These are phyloP conservation scores for Aspergillus fijiensis DNA, from an alignment of 2,329 filamentous ascomycete species.

Conservation along the genomic window DNA sequence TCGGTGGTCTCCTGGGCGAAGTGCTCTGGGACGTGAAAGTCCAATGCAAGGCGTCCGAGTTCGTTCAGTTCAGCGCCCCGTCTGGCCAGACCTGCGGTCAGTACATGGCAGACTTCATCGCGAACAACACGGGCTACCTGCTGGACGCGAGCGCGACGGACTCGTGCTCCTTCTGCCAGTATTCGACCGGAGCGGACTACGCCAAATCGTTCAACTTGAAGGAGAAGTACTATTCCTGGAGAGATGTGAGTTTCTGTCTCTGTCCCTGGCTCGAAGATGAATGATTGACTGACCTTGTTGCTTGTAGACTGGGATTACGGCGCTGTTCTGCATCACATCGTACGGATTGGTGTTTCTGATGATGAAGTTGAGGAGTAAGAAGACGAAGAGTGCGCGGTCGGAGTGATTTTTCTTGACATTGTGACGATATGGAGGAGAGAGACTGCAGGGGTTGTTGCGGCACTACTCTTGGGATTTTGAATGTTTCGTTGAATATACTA, in stretches of 20 bases:
- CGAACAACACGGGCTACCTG: constrained; percentile 30
- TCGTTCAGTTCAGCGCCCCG: constrained; percentile 29
- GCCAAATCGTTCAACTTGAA: constrained; percentile 35
- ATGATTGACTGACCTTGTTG: constrained; percentile 4
- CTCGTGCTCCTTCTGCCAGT: constrained; percentile 34
- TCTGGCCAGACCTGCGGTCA: constrained; percentile 33
- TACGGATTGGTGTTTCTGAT: constrained; percentile 49
- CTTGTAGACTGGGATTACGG: constrained; percentile 43
- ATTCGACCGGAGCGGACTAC: constrained; percentile 34
- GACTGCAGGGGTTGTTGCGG: no score
- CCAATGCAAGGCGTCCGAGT: constrained; percentile 34
- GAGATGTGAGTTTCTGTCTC: constrained; percentile 33
- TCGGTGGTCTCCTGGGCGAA: constrained; percentile 40
- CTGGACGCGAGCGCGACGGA: constrained; percentile 28
- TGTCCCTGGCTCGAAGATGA: not conserved
- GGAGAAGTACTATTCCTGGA: constrained; percentile 38
- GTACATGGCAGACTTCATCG: constrained; percentile 36
- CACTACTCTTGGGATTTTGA: no score
- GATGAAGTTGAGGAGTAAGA: constrained; percentile 53
- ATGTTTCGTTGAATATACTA: no score
- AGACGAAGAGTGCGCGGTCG: constrained; percentile 45
- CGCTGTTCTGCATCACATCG: constrained; percentile 44
- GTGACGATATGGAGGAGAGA: no score
- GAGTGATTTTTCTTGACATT: constrained; percentile 19
- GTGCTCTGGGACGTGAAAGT: constrained; percentile 43